These are phyloP conservation scores for Castanospermum australe DNA, from an alignment of 306 rosid genomes.

Conservation along the genomic window DNA sequence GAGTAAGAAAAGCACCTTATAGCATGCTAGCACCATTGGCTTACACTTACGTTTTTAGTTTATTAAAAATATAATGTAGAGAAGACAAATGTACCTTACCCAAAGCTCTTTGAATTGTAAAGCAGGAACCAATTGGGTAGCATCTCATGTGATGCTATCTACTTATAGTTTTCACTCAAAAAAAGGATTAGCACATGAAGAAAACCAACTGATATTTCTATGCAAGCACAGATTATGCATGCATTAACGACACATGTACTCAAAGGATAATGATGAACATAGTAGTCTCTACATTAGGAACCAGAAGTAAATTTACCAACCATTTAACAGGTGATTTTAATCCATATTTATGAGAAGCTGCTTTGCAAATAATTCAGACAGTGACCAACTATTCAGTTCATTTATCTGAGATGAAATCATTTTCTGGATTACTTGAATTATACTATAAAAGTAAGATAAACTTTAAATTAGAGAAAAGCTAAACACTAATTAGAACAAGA, in stretches of 20 bases:
- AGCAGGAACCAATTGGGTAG: not conserved
- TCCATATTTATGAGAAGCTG: slow-evolving; percentile 1
- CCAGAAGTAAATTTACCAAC: not conserved
- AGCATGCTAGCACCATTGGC: not conserved
- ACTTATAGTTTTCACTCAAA: not conserved
- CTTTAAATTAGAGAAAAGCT: not conserved
- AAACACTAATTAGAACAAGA: slow-evolving; percentile 25
- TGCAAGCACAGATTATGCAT: not conserved
- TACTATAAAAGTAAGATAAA: not conserved
- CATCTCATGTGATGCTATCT: not conserved
- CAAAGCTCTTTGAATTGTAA: not conserved
- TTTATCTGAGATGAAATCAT: not conserved
- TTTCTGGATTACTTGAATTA: not conserved
- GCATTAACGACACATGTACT: not conserved
- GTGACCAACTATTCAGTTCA: not conserved
- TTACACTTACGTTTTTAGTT: not conserved
- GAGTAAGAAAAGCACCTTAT: not conserved
- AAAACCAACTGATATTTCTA: not conserved
- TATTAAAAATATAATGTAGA: not conserved
- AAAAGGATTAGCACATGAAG: not conserved
- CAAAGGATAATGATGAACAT: not conserved
- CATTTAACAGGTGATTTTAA: not conserved
- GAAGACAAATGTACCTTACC: not conserved
- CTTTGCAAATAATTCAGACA: not conserved
- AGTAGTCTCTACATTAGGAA: not conserved